phyloP scores from a whole-genome alignment of 768 basidiomycete species.

The Coprinellus aureogranulatus region DNA sequence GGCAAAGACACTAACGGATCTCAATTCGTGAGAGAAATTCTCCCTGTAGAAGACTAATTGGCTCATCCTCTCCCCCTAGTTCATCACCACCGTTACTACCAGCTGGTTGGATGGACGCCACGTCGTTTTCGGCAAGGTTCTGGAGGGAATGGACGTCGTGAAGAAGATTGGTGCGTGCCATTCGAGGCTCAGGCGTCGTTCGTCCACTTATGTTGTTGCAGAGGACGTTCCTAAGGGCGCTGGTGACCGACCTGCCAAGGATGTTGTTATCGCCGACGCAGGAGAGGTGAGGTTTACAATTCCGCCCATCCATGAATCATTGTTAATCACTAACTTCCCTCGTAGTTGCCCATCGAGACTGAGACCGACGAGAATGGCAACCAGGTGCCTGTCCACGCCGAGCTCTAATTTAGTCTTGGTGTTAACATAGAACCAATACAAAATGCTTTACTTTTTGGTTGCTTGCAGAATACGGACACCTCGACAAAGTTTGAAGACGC shows the following conservation, averaged over 20 bases:
- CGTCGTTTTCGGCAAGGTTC: constrained; percentile 89
- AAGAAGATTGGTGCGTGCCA: constrained; percentile 59
- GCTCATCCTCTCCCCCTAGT: constrained; percentile 47
- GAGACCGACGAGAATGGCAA: constrained; percentile 65
- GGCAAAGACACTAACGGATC: constrained; percentile 89
- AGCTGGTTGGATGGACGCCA: constrained; percentile 91
- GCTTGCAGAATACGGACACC: constrained; percentile 6
- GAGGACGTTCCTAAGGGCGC: constrained; percentile 72
- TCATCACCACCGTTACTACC: constrained; percentile 87
- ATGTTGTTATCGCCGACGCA: constrained; percentile 77
- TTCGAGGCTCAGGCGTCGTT: neutral
- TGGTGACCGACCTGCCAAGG: constrained; percentile 70
- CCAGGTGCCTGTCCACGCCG: constrained; percentile 91
- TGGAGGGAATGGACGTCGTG: constrained; percentile 92
- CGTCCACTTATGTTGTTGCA: constrained; percentile 25
- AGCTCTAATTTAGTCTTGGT: constrained; percentile 67
- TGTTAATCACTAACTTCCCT: constrained; percentile 12
- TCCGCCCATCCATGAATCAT: neutral
- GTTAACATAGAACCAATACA: constrained; percentile 47
- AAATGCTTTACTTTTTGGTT: constrained; percentile 31
- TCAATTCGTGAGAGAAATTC: constrained; percentile 70
- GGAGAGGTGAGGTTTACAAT: constrained; percentile 68
- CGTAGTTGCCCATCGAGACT: constrained; percentile 52
- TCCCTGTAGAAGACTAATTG: neutral
- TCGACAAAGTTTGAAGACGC: neutral